Base-by-base conservation (phyloP, 2,329 filamentous ascomycete genomes). In the Pseudogymnoascus sp. region DNA sequence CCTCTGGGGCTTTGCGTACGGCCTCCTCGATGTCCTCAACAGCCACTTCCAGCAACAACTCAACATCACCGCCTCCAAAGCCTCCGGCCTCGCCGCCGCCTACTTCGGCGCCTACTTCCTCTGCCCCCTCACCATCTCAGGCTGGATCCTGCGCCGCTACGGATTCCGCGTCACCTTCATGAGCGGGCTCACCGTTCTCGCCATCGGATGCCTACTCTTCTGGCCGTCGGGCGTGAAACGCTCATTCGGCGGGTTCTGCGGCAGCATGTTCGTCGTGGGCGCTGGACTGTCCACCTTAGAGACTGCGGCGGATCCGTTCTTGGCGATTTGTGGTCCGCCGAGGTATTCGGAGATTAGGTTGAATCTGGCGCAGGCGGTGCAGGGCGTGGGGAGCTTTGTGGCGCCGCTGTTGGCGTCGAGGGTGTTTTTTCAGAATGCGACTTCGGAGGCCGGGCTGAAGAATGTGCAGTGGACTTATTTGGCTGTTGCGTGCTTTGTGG, bases 331-430 rank as follows among this genome's bases (percentile, higher is more conserved):
- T 15, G 53, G 30, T 1, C 89, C 88, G 2, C 86, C 88, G 6
- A 80, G 82, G 65, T 90, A 86, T 72, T 84, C 87, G 5, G 88
- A 90, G 68, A 79, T 91, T 64, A 84, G 89, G 65, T 84, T 92
- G 75, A 89, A 91, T 73, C 76, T 91, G 59, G 86, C 88, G 1
- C 88, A 92, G 72, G 86, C 87, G 60, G 87, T 91, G 75, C 89
- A 91, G 69, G 89, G 86, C 60, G 83, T 91, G 57, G 88, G 88
- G 36, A 87, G 86, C 7, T 85, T 91, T 57, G 77, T 91, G 38
- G 87, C 87, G 0, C 88, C 89, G 1, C 82, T 90, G 0, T 77
- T 91, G 9, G 89, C 86, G 43, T 87, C 85, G 1, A 86, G 86
- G 63, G 86, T 88, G 61, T 88, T 91, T 74, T 91, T 91, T 75